Evolutionary conservation across 257 asterid genomes (phyloP), one percentile per base, ranked within the genome.

Genomic region (Solanum megistacrolobum): DNA sequence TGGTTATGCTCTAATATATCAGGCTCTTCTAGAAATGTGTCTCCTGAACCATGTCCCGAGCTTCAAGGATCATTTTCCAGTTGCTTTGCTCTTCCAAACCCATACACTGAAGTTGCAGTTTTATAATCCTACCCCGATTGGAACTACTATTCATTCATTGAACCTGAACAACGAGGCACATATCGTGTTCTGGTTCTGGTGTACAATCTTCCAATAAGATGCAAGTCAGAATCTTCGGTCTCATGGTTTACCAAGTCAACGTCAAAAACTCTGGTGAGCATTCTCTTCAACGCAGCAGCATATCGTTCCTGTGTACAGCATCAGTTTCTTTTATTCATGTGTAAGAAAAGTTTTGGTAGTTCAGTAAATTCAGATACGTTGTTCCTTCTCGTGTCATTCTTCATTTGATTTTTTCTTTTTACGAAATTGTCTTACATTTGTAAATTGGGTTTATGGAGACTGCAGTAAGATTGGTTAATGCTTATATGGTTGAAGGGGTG

Each of bases 271-370:
- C 78, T 32, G 89, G 90, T 72, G 66, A 89, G 88, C 89, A 91
- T 88, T 89, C 71, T 27, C 73, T 86, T 84, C 89, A 88, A 60
- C 65, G 89, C 88, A 91, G 92, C 87, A 68, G 79, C 88, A 68
- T 48, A 74, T 88, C 90, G 79, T 91, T 92, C 87, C 84, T 88
- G 86, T 97, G 98, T 95, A 94, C 96, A 94, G 98, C 92, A 93
- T 92, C 92, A 65, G 88, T 90, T 90, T 92, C 91, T 94, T 92
- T 82, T 89, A 92, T 93, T 94, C 92, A 92, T 91, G 94, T 93
- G 98, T 95, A 93, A 94, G 98, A 92, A 95, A 95, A 95, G 96
- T 96, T 95, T 96, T 96, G 98, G 96, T 95, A 95, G 98, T 91
- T 93, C 93, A 92, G 96, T 86, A 71, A 88, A 84, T 86, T 88